Evolutionary conservation across 176 grass and related monocot genomes (phyloP).

Genomic region (Bolboschoenus planiculmis): DNA sequence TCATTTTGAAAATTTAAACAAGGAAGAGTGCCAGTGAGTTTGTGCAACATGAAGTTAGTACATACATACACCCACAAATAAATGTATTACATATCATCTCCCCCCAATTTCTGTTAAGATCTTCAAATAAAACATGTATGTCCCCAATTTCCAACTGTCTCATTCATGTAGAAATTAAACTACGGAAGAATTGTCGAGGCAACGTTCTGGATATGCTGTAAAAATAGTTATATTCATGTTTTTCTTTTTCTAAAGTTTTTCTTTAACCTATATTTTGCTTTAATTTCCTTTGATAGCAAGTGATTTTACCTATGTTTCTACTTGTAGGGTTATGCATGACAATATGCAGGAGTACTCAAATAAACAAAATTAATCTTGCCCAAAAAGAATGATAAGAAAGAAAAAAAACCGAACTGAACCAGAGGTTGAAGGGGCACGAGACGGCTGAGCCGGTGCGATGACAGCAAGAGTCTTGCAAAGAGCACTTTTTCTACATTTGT

Average conservation of each 20-base stretch:
- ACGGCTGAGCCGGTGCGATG: constrained; percentile 37
- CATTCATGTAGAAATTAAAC: not conserved
- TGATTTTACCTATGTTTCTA: not conserved
- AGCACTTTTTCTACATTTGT: constrained; percentile 1
- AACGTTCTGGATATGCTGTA: not conserved
- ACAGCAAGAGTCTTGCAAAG: constrained; percentile 34
- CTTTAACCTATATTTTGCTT: not conserved
- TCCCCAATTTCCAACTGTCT: not conserved
- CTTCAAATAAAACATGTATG: not conserved
- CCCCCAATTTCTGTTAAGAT: not conserved
- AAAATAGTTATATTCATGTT: not conserved
- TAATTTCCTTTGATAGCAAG: not conserved
- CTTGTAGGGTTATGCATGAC: not conserved
- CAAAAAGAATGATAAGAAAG: not conserved
- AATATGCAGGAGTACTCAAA: not conserved
- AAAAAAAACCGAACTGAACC: constrained; percentile 48
- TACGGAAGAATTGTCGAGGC: not conserved
- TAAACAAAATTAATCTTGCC: not conserved
- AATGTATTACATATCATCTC: not conserved
- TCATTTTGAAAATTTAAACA: not conserved
- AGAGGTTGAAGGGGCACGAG: constrained; percentile 50
- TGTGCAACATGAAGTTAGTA: not conserved
- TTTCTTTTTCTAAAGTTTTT: not conserved
- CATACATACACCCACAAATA: not conserved
- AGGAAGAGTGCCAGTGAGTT: not conserved